Conservation (phyloP, 1,139 yeast species). For the Yamadazyma sp. region DNA sequence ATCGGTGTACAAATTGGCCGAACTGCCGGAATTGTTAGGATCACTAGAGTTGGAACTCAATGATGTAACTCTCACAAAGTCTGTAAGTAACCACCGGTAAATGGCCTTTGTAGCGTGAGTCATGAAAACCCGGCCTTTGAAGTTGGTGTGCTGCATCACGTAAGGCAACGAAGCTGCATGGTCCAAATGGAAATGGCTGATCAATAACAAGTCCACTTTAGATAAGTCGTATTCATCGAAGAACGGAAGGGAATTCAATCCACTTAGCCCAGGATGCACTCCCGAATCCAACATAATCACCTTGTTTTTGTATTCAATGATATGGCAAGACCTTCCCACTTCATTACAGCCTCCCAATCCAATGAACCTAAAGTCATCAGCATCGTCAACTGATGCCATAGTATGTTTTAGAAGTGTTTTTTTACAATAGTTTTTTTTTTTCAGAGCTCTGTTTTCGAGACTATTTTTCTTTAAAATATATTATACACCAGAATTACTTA, state of each 20-base stretch:
- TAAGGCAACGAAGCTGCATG: conserved; percentile 98
- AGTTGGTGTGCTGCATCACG: conserved; percentile 95
- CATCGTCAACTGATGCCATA: conserved; percentile 10
- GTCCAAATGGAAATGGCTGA: conserved; percentile 94
- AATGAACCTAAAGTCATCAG: conserved; percentile 65
- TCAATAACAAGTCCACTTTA: conserved; percentile 79
- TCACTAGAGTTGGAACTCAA: conserved; percentile 33
- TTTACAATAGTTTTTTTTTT: background rate
- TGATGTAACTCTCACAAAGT: conserved; percentile 88
- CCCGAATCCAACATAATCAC: conserved; percentile 99
- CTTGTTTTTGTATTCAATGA: conserved; percentile 87
- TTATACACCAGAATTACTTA: too few relatives aligned
- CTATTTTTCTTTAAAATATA: too few relatives aligned
- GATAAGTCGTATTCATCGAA: conserved; percentile 92
- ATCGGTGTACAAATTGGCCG: conserved; percentile 72
- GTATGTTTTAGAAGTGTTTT: background rate
- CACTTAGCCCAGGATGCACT: conserved; percentile 92
- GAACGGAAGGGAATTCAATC: conserved; percentile 88
- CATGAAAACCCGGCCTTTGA: conserved; percentile 95
- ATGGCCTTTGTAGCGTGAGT: conserved; percentile 99
- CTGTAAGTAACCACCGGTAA: conserved; percentile 90
- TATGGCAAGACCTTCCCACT: conserved; percentile 95
- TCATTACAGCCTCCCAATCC: conserved; percentile 99
- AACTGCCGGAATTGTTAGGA: conserved; percentile 16
- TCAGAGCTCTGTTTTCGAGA: background rate